Evolutionary conservation across 2,329 filamentous ascomycete genomes (phyloP).

Genomic region (Penicillium sp.): DNA sequence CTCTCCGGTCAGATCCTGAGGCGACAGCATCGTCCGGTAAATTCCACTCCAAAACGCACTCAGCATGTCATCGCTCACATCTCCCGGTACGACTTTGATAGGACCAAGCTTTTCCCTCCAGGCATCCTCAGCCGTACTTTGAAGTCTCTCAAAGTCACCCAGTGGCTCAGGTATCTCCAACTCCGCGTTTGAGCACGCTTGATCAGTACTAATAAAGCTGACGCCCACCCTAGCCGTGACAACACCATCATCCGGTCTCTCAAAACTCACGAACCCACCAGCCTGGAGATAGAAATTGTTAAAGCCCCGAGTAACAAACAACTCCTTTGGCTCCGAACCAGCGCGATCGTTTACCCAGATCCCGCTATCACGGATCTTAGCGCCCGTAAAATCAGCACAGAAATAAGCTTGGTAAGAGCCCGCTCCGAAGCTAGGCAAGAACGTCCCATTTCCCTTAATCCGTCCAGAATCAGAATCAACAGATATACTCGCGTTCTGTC

Average conservation of each 20-base stretch:
- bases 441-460: constrained; percentile 60
- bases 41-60: constrained; percentile 66
- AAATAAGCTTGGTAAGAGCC: constrained; percentile 61
- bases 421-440: constrained; percentile 62
- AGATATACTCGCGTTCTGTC: constrained; percentile 57
- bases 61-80: constrained; percentile 52
- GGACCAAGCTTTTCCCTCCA: constrained; percentile 62
- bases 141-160: constrained; percentile 51
- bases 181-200: constrained; percentile 67
- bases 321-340: constrained; percentile 49
- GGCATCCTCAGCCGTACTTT: constrained; percentile 45
- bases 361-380: constrained; percentile 56
- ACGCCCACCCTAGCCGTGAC: constrained; percentile 64
- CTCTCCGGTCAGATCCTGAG: constrained; percentile 69
- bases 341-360: constrained; percentile 63
- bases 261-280: constrained; percentile 64
- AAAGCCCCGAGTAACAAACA: constrained; percentile 57
- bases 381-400: constrained; percentile 64
- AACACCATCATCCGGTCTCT: constrained; percentile 47
- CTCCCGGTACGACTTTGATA: constrained; percentile 54
- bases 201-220: constrained; percentile 63
- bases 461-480: constrained; percentile 57
- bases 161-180: constrained; percentile 55
- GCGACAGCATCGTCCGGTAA: constrained; percentile 68
- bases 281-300: constrained; percentile 56